Evolutionary conservation across 352 stramenopile species (phyloP).

Genomic region (Phytophthora palmivora): DNA sequence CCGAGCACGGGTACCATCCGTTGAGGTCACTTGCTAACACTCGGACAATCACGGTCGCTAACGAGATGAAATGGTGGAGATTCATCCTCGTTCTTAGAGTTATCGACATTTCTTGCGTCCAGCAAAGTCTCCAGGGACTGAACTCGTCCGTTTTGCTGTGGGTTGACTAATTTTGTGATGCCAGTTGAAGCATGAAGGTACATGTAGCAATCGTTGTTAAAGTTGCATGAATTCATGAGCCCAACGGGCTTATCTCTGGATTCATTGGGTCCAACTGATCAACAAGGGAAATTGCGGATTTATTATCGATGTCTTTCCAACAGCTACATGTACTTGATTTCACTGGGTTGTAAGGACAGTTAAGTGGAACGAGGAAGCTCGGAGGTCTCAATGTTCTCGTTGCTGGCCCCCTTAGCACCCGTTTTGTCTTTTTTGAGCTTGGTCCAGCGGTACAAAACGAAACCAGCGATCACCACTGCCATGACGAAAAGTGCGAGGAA

Average conservation of each 20-base stretch:
- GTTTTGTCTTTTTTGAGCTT: constrained; percentile 20
- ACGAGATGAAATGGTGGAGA: constrained; percentile 1
- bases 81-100: constrained; percentile 3
- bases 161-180: neutral
- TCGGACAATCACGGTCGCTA: neutral
- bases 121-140: constrained; percentile 2
- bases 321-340: too few species aligned
- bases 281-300: neutral
- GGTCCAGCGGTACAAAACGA: constrained; percentile 34
- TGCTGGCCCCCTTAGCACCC: constrained; percentile 7
- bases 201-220: too few species aligned
- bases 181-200: too few species aligned
- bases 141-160: constrained; percentile 11
- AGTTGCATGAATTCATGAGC: neutral
- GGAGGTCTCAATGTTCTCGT: constrained; percentile 15
- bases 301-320: neutral
- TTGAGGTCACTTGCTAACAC: constrained; percentile 22
- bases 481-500: constrained; percentile 50
- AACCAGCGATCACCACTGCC: constrained; percentile 22
- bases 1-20: constrained; percentile 43
- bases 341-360: neutral
- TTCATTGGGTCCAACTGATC: too few species aligned
- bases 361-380: neutral
- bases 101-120: constrained; percentile 7
- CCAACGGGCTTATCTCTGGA: too few species aligned